A percentile compares a stretch with the other conserved stretches of the same genome.
These are phyloP conservation scores for Epichloe festucae DNA, from an alignment of 2,329 filamentous ascomycete genomes.

Conservation along the genomic window DNA sequence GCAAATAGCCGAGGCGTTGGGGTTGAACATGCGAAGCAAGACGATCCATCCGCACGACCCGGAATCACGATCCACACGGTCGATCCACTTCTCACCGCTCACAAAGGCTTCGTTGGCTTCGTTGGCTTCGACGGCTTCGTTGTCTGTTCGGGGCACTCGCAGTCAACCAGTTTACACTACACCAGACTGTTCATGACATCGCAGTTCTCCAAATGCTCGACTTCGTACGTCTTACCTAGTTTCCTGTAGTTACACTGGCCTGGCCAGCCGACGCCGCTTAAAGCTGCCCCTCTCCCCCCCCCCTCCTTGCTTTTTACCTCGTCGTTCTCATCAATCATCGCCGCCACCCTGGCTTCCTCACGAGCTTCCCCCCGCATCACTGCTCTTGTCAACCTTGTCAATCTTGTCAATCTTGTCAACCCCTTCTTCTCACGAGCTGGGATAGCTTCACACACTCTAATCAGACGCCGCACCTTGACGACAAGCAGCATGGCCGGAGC, in stretches of 20 bases:
- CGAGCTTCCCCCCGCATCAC: constrained; percentile 44
- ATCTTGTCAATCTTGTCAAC: constrained; percentile 29
- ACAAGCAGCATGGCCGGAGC: constrained; percentile 51
- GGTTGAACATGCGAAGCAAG: too few relatives aligned
- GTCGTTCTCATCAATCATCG: constrained; percentile 45
- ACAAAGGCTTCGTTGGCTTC: too few relatives aligned
- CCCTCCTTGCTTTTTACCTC: constrained; percentile 32
- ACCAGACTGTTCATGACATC: not conserved
- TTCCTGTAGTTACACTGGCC: constrained; percentile 12
- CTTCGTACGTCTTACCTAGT: not conserved
- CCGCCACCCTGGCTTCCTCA: constrained; percentile 55
- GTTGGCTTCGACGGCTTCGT: too few relatives aligned
- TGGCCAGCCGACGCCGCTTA: constrained; percentile 10
- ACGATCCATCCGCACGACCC: too few relatives aligned
- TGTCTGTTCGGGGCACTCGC: too few relatives aligned
- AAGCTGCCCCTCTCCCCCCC: constrained; percentile 13
- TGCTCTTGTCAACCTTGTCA: constrained; percentile 31
- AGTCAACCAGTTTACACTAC: not conserved
- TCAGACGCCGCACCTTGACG: constrained; percentile 22
- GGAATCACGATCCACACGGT: too few relatives aligned
- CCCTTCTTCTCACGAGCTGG: constrained; percentile 32
- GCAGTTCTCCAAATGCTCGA: not conserved
- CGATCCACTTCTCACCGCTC: too few relatives aligned
- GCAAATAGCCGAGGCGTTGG: not conserved
- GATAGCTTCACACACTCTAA: not conserved